A percentile compares a stretch with the other conserved stretches of the same genome.
These are phyloP conservation scores for Solanum hybrid DNA, from an alignment of 305 asterid genomes.

Conservation along the genomic window DNA sequence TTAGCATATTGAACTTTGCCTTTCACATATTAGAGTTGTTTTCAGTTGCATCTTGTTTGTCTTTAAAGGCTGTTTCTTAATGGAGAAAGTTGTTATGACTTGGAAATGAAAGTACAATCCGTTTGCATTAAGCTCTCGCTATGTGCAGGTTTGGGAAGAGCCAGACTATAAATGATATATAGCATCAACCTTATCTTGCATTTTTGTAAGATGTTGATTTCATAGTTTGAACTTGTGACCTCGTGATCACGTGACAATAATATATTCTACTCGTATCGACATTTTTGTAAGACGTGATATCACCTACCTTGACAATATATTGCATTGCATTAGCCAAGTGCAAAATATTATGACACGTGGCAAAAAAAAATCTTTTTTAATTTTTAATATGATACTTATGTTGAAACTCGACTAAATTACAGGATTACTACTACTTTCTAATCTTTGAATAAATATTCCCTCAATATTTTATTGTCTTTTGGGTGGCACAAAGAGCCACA, in stretches of 20 bases:
- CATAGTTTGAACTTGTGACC: background rate
- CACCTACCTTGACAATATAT: background rate
- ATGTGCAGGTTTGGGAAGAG: background rate
- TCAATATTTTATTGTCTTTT: background rate
- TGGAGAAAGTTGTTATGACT: background rate
- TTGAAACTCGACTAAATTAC: no score
- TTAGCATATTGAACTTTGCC: background rate
- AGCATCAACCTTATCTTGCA: background rate
- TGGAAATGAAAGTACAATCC: background rate
- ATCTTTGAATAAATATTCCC: background rate
- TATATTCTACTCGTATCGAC: no score
- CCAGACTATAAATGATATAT: background rate
- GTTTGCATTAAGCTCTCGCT: background rate
- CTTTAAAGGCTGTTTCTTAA: background rate
- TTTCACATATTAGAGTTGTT: background rate
- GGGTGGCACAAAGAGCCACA: background rate
- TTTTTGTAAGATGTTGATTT: background rate
- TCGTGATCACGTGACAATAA: background rate
- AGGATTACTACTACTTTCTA: background rate
- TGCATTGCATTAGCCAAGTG: background rate
- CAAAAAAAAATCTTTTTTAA: background rate
- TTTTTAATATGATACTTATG: no score
- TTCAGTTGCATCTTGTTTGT: background rate
- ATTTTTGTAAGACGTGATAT: background rate
- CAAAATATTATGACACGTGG: background rate